These are phyloP conservation scores for Nitzschia palea DNA, from an alignment of 108 stramenopile species.

Conservation along the genomic window DNA sequence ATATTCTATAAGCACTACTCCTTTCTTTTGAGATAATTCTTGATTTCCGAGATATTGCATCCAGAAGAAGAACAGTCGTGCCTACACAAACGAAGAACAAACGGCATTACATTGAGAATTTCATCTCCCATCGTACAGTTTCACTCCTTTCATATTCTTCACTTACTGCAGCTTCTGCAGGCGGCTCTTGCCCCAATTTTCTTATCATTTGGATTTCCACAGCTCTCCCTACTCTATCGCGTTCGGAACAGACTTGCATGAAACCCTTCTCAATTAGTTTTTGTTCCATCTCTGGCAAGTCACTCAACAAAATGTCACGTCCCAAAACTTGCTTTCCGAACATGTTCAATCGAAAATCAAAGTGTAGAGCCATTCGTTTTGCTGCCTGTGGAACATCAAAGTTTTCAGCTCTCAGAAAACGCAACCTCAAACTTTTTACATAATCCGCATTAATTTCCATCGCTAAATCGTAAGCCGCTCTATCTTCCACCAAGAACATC, in stretches of 20 bases:
- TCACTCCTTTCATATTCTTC: too few species aligned
- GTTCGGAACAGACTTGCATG: neutral
- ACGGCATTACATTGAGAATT: too few species aligned
- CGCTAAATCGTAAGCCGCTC: conserved; percentile 15
- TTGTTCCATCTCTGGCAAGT: conserved; percentile 7
- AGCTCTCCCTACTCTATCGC: conserved; percentile 11
- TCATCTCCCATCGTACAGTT: too few species aligned
- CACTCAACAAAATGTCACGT: neutral
- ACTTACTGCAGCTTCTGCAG: neutral
- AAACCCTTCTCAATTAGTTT: neutral
- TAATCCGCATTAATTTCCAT: neutral
- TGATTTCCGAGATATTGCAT: neutral
- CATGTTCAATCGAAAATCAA: conserved; percentile 20
- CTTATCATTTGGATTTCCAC: conserved; percentile 7
- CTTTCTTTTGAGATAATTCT: conserved; percentile 2
- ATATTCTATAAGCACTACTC: conserved; percentile 1
- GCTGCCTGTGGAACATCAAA: conserved; percentile 36
- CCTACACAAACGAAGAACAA: neutral
- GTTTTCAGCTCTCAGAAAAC: conserved; percentile 33
- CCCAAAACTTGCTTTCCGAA: conserved; percentile 21
- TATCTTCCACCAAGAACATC: conserved; percentile 4
- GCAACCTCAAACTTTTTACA: conserved; percentile 12
- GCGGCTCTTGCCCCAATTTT: neutral
- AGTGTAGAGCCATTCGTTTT: conserved; percentile 13
- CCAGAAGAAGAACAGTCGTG: neutral